Evolutionary conservation across 345 rosid genomes (phyloP).

Genomic region (Acer campestre): DNA sequence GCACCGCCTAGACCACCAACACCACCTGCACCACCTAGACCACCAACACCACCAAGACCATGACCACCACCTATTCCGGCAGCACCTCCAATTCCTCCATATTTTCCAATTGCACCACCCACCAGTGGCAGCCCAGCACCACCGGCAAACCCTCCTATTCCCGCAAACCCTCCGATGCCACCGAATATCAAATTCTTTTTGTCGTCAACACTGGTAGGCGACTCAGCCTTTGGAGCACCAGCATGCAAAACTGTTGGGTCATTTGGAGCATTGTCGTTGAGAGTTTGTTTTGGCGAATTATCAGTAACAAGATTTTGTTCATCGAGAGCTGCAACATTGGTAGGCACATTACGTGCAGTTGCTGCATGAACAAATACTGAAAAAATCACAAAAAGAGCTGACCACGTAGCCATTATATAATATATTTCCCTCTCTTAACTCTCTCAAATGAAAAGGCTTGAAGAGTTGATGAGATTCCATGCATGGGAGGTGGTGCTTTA

Average conservation of each 20-base stretch:
- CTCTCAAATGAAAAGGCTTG: background rate
- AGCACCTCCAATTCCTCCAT: conserved; percentile 53
- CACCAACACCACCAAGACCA: conserved; percentile 57
- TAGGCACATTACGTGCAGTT: conserved; percentile 40
- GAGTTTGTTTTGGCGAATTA: conserved; percentile 21
- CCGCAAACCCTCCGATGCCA: conserved; percentile 75
- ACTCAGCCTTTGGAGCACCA: conserved; percentile 36
- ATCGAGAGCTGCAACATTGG: conserved; percentile 6
- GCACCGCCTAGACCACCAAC: conserved; percentile 32
- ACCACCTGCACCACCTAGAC: conserved; percentile 27
- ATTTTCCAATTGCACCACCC: conserved; percentile 49
- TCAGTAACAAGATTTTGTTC: conserved; percentile 35
- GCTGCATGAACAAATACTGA: conserved; percentile 35
- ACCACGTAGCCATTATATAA: conserved; percentile 16
- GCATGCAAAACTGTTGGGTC: conserved; percentile 38
- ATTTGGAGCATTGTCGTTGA: conserved; percentile 14
- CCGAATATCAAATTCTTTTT: conserved; percentile 49
- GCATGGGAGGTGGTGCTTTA: conserved; percentile 22
- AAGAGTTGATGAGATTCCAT: background rate
- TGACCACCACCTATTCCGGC: conserved; percentile 56
- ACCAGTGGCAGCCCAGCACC: conserved; percentile 54
- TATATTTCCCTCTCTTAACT: background rate
- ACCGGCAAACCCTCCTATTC: conserved; percentile 72
- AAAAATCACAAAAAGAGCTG: conserved; percentile 23
- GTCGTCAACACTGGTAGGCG: conserved; percentile 50